A percentile compares a stretch with the other conserved stretches of the same genome.
Evolutionary conservation across 768 basidiomycete genomes (phyloP).

Genomic region (Candolleomyces aberdarensis): DNA sequence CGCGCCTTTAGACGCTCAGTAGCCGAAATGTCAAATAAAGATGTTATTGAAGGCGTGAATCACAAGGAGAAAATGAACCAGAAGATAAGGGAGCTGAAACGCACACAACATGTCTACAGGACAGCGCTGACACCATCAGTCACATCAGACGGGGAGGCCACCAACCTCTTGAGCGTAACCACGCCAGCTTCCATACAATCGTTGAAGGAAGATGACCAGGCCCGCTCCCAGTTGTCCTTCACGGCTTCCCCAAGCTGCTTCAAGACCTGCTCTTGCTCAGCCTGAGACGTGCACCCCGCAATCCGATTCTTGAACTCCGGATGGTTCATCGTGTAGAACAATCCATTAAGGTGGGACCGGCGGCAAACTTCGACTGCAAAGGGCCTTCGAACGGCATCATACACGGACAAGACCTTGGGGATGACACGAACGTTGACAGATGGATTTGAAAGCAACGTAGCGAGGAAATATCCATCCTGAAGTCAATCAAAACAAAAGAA

Average conservation of each 20-base stretch:
- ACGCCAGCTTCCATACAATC: slow-evolving; percentile 9
- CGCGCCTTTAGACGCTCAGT: too few relatives aligned
- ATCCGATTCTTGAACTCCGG: slow-evolving; percentile 25
- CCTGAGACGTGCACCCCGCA: slow-evolving; percentile 11
- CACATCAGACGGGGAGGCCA: slow-evolving; percentile 1
- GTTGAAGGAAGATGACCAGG: slow-evolving; percentile 44
- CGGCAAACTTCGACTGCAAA: slow-evolving; percentile 27
- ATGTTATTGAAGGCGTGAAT: too few relatives aligned
- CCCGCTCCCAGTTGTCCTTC: slow-evolving; percentile 28
- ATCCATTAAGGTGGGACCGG: slow-evolving; percentile 24
- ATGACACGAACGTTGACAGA: slow-evolving; percentile 21
- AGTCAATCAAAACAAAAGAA: slow-evolving; percentile 14
- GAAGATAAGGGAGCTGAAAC: neutral
- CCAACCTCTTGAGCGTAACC: slow-evolving; percentile 6
- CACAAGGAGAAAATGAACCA: neutral
- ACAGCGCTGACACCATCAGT: neutral
- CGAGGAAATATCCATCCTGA: slow-evolving; percentile 42
- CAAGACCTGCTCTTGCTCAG: slow-evolving; percentile 17
- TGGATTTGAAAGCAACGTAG: slow-evolving; percentile 36
- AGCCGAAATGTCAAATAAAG: too few relatives aligned
- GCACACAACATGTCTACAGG: neutral
- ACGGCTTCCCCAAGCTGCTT: slow-evolving; percentile 26
- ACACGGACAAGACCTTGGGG: slow-evolving; percentile 29
- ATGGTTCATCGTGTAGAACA: slow-evolving; percentile 31
- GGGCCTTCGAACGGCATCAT: slow-evolving; percentile 36